Conservation (phyloP, 345 rosid species). For the Pistacia vera region DNA sequence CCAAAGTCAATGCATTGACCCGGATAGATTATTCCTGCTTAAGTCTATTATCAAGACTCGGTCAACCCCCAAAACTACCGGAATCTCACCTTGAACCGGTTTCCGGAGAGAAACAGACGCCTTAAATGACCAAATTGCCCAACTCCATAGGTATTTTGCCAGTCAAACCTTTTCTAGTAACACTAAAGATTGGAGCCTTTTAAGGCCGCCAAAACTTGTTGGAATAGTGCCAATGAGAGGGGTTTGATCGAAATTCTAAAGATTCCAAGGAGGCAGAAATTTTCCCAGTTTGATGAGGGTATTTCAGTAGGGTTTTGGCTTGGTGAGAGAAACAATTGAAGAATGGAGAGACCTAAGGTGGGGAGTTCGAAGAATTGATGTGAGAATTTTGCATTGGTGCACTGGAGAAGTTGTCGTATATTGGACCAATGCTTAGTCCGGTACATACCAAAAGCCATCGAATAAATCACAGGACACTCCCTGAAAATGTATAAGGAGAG, state of each 20-base stretch:
- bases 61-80: slow-evolving; percentile 32
- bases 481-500: slow-evolving; percentile 17
- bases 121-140: slow-evolving; percentile 28
- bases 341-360: slow-evolving; percentile 33
- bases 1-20: slow-evolving; percentile 30
- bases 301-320: slow-evolving; percentile 19
- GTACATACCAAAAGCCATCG: slow-evolving; percentile 39
- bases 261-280: slow-evolving; percentile 26
- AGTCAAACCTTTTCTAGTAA: slow-evolving; percentile 36
- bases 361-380: slow-evolving; percentile 28
- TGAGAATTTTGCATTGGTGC: slow-evolving; percentile 31
- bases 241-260: slow-evolving; percentile 42
- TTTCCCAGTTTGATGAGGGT: slow-evolving; percentile 32
- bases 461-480: slow-evolving; percentile 41
- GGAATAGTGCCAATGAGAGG: slow-evolving; percentile 36
- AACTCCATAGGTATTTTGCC: slow-evolving; percentile 28
- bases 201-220: slow-evolving; percentile 24
- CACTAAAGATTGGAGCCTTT: slow-evolving; percentile 31
- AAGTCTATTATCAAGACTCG: slow-evolving; percentile 36
- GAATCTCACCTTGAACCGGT: slow-evolving; percentile 34
- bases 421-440: slow-evolving; percentile 34
- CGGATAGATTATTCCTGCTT: slow-evolving; percentile 40
- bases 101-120: slow-evolving; percentile 35
- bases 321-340: slow-evolving; percentile 38
- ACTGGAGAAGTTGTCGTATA: slow-evolving; percentile 33